Base-by-base conservation (phyloP, 2,329 filamentous ascomycete genomes). In the Aschersonia sp. region DNA sequence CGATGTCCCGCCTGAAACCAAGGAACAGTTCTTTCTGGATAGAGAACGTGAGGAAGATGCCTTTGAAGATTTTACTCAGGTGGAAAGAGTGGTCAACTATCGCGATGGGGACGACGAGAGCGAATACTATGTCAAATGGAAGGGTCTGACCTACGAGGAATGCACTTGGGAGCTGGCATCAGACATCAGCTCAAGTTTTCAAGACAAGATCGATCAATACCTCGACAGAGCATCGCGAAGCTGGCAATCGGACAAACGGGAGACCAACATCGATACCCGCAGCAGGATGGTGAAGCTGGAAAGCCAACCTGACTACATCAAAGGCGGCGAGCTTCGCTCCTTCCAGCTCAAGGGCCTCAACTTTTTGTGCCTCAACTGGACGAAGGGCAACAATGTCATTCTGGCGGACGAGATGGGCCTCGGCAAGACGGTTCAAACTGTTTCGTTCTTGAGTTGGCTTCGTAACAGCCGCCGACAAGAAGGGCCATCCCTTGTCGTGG, bases 401-500 rank as follows among this genome's bases (percentile, higher is more conserved):
- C 76, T 98, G 47, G 92, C 92, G 45, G 92, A 98, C 61, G 92
- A 98, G 66, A 98, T 98, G 92, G 92, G 92, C 57, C 74, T 98
- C 11, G 92, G 92, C 31, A 98, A 98, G 69, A 98, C 92, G 0
- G 92, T 98, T 0, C 92, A 98, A 66, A 95, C 90, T 0, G 89
- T 98, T 31, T 82, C 90, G 0, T 97, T 97, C 63, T 83, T 98
- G 64, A 95, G 90, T 62, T 98, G 92, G 90, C 74, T 98, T 50
- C 85, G 87, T 47, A 90, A 97, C 65, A 81, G 88, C 49, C 81
- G 90, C 54, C 76, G 75, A 45, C 92, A 98, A 62, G 86, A 97
- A 64, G 92, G 92, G 0, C 92, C 92, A 0, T 97, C 95, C 59
- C 79, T 98, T 42, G 90, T 97, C 50, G 87, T 97, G n/a, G 92